Conservation (phyloP, 2,329 filamentous ascomycete genomes). For the Trichoderma sp. region DNA sequence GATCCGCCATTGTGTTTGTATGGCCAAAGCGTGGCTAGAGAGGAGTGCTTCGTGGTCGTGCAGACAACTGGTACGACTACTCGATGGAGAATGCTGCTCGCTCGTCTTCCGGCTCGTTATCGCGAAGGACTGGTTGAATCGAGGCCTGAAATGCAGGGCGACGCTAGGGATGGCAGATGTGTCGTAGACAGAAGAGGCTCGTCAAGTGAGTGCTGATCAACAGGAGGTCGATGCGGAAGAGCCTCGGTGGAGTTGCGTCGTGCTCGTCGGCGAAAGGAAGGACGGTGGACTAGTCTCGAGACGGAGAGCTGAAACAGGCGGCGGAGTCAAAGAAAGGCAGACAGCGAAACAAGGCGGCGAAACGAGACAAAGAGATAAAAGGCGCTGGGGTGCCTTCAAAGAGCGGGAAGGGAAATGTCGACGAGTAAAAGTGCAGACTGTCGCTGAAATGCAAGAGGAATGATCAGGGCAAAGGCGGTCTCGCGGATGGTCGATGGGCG, state of each 20-base stretch:
- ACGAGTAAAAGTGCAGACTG: constrained; percentile 1
- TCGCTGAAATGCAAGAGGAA: constrained; percentile 4
- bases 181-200: not conserved
- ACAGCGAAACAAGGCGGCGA: not conserved
- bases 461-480: constrained; percentile 5
- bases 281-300: constrained; percentile 24
- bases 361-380: not conserved
- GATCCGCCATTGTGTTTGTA: constrained; percentile 41
- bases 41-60: constrained; percentile 40
- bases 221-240: constrained; percentile 14
- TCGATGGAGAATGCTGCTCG: not conserved
- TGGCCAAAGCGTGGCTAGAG: constrained; percentile 48
- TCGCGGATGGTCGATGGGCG: constrained; percentile 7
- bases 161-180: not conserved
- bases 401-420: not conserved
- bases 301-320: constrained; percentile 22
- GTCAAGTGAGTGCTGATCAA: constrained; percentile 12
- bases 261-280: constrained; percentile 13
- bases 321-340: constrained; percentile 6
- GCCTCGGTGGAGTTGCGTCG: constrained; percentile 17
- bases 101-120: not conserved
- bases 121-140: not conserved
- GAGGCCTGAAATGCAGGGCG: not conserved
- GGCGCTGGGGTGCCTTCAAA: not conserved
- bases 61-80: constrained; percentile 8